Evolutionary conservation across 371 early-diverging fungal genomes (phyloP), one percentile per base, ranked within the genome.

Genomic region (Mucor ambiguus): DNA sequence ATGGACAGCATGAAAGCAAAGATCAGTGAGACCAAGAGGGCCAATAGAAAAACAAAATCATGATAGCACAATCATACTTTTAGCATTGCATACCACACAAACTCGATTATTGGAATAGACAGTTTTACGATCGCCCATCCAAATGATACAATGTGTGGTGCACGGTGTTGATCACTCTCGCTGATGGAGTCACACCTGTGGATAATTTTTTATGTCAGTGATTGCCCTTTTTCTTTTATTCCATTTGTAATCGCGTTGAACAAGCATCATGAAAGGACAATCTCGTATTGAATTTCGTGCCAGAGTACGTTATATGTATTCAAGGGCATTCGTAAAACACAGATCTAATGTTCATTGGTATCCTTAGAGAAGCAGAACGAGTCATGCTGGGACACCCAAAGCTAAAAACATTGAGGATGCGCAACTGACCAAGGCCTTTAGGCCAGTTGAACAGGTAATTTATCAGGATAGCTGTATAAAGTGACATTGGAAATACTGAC

Each of bases 181-280:
- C 18, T 41, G 6, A 14, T 18, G 5, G 41, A 41, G 41, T 41
- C 41, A 41, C 41, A 18, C 3, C 18, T 12, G 37, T 37, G 14
- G 18, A 41, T 41, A 41, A 41, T 41, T 41, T 41, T 41, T 41
- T 18, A 14, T 37, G 37, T 14, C 37, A 37, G 11, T 37, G 37
- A 37, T 37, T 11, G 37, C 37, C 16, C 37, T 12, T 41, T 5
- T 41, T 18, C 18, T 41, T 18, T 18, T 18, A 41, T 41, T 46
- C 6, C 22, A 28, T 12, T 35, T 35, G 12, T 12, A 35, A 10
- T 10, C 52, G 52, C 52, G 52, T 52, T 52, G 14, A 52, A 52
- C n/a, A 56, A 56, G n/a, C 16, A 56, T n/a, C 33, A 57, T 68
- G 63, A 62, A 63, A 30, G 32, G 14, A 26, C 59, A 68, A 41